These are phyloP conservation scores for Schrenkiella parvula DNA, from an alignment of 345 rosid genomes.

Conservation along the genomic window DNA sequence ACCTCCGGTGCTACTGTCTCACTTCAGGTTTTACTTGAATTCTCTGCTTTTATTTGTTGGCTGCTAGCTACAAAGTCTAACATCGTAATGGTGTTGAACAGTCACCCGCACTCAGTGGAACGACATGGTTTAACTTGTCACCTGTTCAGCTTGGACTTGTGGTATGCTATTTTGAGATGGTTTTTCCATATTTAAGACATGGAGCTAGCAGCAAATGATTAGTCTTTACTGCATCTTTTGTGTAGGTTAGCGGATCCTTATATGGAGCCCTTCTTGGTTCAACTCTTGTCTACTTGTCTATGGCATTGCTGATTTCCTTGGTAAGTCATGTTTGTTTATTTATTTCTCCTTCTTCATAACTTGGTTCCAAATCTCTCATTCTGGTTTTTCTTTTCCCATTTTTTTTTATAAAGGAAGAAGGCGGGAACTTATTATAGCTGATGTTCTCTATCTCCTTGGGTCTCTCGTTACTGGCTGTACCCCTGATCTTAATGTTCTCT, in stretches of 20 bases:
- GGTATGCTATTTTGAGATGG: constrained; percentile 46
- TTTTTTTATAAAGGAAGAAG: constrained; percentile 60
- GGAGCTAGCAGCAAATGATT: constrained; percentile 2
- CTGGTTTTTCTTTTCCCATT: constrained; percentile 3
- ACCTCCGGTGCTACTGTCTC: too few relatives aligned
- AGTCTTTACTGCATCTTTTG: constrained; percentile 3
- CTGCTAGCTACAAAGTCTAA: neutral
- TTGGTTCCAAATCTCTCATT: constrained; percentile 7
- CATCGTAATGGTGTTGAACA: constrained; percentile 33
- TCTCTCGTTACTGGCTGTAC: constrained; percentile 56
- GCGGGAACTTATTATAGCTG: constrained; percentile 72
- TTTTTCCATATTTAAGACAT: neutral
- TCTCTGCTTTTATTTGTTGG: neutral
- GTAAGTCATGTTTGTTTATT: constrained; percentile 35
- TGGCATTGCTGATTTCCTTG: constrained; percentile 87
- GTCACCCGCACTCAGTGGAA: constrained; percentile 88
- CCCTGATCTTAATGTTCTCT: constrained; percentile 64
- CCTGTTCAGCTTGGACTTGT: constrained; percentile 91
- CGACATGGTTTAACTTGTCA: constrained; percentile 81
- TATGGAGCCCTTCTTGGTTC: constrained; percentile 97
- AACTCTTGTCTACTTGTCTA: constrained; percentile 70
- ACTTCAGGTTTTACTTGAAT: too few relatives aligned
- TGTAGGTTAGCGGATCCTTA: constrained; percentile 94
- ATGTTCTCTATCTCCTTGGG: constrained; percentile 61
- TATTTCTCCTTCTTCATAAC: neutral